These are phyloP conservation scores for Tulasnella sp. DNA, from an alignment of 768 basidiomycete genomes.

Conservation along the genomic window DNA sequence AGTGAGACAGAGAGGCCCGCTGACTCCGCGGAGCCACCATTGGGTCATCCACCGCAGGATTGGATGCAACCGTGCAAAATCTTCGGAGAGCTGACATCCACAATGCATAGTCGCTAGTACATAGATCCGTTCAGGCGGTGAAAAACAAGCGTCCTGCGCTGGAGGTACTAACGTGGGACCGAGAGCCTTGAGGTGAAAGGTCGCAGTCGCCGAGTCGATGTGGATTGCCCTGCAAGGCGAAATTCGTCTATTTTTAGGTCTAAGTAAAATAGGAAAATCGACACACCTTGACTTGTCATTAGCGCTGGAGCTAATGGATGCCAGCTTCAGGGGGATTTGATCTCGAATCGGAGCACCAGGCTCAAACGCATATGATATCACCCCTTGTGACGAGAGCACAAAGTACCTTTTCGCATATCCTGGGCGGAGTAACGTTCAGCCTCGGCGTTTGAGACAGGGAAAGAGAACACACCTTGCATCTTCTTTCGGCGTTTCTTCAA, in stretches of 20 bases:
- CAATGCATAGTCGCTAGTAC: constrained; percentile 57
- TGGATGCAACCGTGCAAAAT: constrained; percentile 24
- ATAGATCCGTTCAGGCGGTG: not conserved
- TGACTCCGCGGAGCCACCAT: constrained; percentile 7
- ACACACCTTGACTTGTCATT: constrained; percentile 60
- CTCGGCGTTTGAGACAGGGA: not conserved
- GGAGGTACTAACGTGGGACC: constrained; percentile 46
- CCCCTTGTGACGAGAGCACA: constrained; percentile 64
- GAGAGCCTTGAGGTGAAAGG: constrained; percentile 83
- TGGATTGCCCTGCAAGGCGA: constrained; percentile 53
- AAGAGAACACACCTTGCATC: constrained; percentile 68
- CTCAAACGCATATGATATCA: constrained; percentile 74
- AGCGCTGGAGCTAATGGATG: constrained; percentile 73
- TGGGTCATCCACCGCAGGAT: constrained; percentile 18
- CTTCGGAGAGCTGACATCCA: constrained; percentile 77
- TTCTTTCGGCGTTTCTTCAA: constrained; percentile 86
- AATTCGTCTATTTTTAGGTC: not conserved
- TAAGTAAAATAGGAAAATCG: not conserved
- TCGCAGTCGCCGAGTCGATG: constrained; percentile 72
- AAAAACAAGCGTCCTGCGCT: not conserved
- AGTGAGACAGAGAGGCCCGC: constrained; percentile 39
- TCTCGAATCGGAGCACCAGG: constrained; percentile 74
- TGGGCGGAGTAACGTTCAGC: constrained; percentile 41
- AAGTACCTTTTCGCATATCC: constrained; percentile 88
- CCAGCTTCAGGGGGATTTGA: constrained; percentile 60